Evolutionary conservation across 306 rosid genomes (phyloP), one percentile per base, ranked within the genome.

Genomic region (Medicago lupulina): DNA sequence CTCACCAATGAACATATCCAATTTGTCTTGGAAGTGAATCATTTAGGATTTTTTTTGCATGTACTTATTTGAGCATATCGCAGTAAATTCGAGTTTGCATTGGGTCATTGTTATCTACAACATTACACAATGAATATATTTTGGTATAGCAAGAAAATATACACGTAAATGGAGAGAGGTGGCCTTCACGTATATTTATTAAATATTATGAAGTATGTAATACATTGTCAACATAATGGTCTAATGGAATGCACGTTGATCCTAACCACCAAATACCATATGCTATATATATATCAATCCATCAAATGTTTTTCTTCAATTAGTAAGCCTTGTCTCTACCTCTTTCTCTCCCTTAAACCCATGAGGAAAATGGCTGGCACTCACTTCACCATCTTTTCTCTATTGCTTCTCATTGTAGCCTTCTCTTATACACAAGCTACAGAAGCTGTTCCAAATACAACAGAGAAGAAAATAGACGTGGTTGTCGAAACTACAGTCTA

Each of bases 401-500:
- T 91, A 65, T 58, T 85, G 46, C 81, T 89, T 76, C 54, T 81
- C 65, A 61, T 80, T 23, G 78, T 88, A 62, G 68, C 86, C 44
- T 75, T 84, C 63, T 44, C 91, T 66, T 61, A 78, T 14, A 54
- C 70, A 70, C 54, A 81, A 31, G 86, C 89, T 3, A 46, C 16
- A 38, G 72, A 78, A 23, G n/a, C 71, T 57, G 64, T 34, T 67
- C 67, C 73, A 3, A 38, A 55, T 25, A 68, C 64, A 31, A 39
- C 50, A 61, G 78, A 79, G 82, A 80, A 83, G 83, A 80, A 83
- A 39, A 70, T 74, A 16, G 85, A 87, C 0, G 87, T 90, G 15
- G 92, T 87, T 25, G 91, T 95, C 25, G 99, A 95, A 82, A 89
- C 97, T 6, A 46, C 78, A 41, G 96, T 95, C 16, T 95, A 86